A percentile compares a stretch with the other conserved stretches of the same genome.
Conservation (phyloP, 257 asterid species). For the Jacaranda copaia region DNA sequence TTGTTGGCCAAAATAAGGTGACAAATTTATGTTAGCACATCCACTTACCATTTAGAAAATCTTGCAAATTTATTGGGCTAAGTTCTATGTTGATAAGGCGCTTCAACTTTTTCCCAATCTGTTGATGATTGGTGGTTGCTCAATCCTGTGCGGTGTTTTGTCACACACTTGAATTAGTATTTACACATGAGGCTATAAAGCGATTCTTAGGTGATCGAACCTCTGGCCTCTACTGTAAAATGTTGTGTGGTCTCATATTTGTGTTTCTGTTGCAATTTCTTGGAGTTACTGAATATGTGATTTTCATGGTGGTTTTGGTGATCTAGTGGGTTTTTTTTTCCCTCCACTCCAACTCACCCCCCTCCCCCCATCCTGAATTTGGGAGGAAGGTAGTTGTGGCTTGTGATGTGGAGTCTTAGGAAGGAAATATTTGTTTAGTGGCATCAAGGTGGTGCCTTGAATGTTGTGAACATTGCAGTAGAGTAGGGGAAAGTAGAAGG, state of each 20-base stretch:
- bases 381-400: background rate
- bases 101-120: background rate
- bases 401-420: background rate
- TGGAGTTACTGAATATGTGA: conserved; percentile 20
- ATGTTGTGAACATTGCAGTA: no score
- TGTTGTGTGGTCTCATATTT: background rate
- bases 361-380: background rate
- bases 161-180: background rate
- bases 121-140: background rate
- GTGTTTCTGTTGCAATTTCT: background rate
- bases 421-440: background rate
- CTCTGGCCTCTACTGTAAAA: background rate
- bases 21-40: background rate
- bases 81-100: conserved; percentile 2
- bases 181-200: background rate
- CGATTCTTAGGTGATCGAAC: background rate
- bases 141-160: background rate
- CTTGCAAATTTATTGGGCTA: background rate
- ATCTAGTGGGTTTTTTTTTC: background rate
- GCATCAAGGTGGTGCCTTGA: no score
- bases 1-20: background rate
- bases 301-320: conserved; percentile 19
- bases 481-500: no score
- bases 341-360: no score
- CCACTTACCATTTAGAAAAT: background rate